Percentiles rank a stretch among this genome's conserved stretches.
Evolutionary conservation across 768 basidiomycete genomes (phyloP).

Genomic region (Cyclocybe cylindracea): DNA sequence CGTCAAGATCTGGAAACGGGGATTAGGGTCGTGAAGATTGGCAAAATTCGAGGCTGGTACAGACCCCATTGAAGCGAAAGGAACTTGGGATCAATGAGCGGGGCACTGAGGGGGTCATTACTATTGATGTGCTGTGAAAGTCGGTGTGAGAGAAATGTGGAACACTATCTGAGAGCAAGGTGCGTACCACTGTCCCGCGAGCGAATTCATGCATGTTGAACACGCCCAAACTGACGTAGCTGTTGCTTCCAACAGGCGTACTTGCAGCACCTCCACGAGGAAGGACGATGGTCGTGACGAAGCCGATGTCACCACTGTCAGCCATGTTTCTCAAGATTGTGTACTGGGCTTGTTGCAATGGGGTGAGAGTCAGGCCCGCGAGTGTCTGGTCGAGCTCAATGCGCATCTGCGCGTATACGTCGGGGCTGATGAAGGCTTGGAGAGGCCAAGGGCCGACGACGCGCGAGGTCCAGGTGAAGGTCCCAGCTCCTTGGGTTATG

Average conservation of each 20-base stretch:
- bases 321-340: no score
- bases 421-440: no score
- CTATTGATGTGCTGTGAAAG: background rate
- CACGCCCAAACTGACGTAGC: background rate
- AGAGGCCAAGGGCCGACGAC: no score
- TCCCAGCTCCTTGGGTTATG: no score
- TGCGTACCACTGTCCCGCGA: background rate
- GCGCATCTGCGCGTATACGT: no score
- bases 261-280: background rate
- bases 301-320: background rate
- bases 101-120: background rate
- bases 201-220: background rate
- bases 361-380: no score
- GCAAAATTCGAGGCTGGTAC: background rate
- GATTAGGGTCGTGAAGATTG: background rate
- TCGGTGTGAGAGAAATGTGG: background rate
- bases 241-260: background rate
- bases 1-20: background rate
- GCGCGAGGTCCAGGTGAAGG: no score
- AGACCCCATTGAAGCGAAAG: background rate
- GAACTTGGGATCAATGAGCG: background rate
- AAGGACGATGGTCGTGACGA: background rate
- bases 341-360: no score
- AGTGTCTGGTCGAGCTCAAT: no score
- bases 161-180: background rate